phyloP scores from a whole-genome alignment of 495 filamentous ascomycete species.

The Penicillium chermesinum region DNA sequence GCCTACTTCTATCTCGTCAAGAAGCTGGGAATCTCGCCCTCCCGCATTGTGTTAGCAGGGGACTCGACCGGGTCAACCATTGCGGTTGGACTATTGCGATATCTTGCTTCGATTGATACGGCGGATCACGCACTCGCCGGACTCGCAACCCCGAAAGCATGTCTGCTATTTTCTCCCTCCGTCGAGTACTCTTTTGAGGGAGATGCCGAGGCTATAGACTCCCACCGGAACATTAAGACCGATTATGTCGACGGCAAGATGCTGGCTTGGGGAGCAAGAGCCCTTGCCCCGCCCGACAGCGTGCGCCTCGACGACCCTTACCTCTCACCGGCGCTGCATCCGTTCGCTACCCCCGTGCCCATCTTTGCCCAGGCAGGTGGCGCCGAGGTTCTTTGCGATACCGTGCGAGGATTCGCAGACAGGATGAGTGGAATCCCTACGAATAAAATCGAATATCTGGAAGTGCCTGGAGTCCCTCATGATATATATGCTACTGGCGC shows the following conservation, averaged over 20 bases:
- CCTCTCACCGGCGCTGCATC: constrained; percentile 20
- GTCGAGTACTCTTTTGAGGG: constrained; percentile 14
- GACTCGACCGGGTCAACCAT: constrained; percentile 41
- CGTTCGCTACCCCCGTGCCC: constrained; percentile 28
- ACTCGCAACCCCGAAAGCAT: constrained; percentile 14
- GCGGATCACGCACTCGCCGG: background rate
- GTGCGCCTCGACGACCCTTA: constrained; percentile 22
- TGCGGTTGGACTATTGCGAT: constrained; percentile 34
- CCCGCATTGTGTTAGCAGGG: constrained; percentile 33
- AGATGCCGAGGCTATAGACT: constrained; percentile 2
- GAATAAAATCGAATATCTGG: constrained; percentile 19
- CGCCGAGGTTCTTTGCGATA: constrained; percentile 31
- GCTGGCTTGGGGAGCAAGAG: constrained; percentile 25
- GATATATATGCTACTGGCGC: constrained; percentile 28
- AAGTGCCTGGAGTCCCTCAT: constrained; percentile 24
- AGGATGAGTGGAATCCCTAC: constrained; percentile 18
- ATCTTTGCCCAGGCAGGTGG: constrained; percentile 29
- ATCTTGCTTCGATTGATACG: constrained; percentile 9
- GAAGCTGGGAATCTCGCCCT: constrained; percentile 19
- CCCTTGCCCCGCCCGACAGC: constrained; percentile 16
- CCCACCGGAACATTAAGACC: constrained; percentile 20
- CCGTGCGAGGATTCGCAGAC: constrained; percentile 20
- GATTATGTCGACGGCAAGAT: constrained; percentile 27
- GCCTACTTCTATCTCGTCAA: constrained; percentile 24
- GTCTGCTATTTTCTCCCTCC: constrained; percentile 32